Evolutionary conservation across 2,329 filamentous ascomycete species (phyloP), one percentile per base, ranked within the genome.

Genomic region (Trichoderma guizhouense): DNA sequence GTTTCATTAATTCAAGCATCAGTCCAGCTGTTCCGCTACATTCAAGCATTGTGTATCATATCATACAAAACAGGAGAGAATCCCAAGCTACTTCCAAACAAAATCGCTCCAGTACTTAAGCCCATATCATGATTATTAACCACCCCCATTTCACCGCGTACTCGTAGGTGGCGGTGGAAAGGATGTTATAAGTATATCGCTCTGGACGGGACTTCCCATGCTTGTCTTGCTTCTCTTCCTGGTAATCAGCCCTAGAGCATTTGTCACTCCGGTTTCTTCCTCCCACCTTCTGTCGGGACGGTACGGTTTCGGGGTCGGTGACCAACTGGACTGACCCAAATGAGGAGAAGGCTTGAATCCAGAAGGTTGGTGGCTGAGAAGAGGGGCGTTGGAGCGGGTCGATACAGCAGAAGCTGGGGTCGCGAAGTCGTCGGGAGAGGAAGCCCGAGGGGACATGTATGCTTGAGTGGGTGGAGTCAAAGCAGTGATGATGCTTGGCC

Each of bases 151-250:
- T 47, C 72, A 71, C 34, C 71, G 77, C 60, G 73, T 79, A 0
- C 71, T 77, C 61, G 73, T 78, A 0, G 83, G 83, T 15, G 83
- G 82, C 26, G 80, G 81, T 36, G 81, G 79, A 74, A 86, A 85
- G 3, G 78, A 78, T 9, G 79, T 81, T 75, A 81, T 79, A 18
- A 73, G 55, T 21, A 55, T 43, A 8, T 71, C 62, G 6, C 60
- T 70, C 18, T 73, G 55, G 7, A 67, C 69, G 3, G 72, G 68
- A 21, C 43, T 71, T 15, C 62, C 72, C 62, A 63, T 57, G 39
- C 43, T 47, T 15, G 36, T 26, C 34, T 55, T 58, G 18, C 43
- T 73, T 47, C 57, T 73, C 55, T 71, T 67, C 57, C 57, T 71
- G n/a, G 51, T 62, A 21, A 60, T 57, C 55, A 64, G 36, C 34